phyloP scores from a whole-genome alignment of 1,284 basidiomycete genomes.

The Leccinum holopus region DNA sequence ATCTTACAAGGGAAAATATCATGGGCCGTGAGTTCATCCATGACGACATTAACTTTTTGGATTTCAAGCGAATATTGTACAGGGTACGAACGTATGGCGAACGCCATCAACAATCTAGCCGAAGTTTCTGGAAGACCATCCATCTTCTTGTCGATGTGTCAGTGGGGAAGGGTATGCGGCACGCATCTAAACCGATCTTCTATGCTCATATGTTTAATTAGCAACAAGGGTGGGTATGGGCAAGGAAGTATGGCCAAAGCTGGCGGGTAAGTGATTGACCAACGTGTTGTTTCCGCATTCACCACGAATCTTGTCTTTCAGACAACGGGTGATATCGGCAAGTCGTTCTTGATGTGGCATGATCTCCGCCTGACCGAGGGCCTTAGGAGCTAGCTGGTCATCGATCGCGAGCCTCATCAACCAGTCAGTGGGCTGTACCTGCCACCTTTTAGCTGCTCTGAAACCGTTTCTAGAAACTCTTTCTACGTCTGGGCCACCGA shows the following conservation, averaged over 20 bases:
- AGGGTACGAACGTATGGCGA: slow-evolving; percentile 55
- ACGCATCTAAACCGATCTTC: slow-evolving; percentile 1
- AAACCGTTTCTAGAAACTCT: slow-evolving; percentile 37
- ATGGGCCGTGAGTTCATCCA: slow-evolving; percentile 49
- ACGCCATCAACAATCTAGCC: slow-evolving; percentile 48
- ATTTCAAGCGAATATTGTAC: not conserved
- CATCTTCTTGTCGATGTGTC: slow-evolving; percentile 51
- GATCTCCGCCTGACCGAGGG: slow-evolving; percentile 6
- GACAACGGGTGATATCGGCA: slow-evolving; percentile 57
- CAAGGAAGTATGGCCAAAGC: slow-evolving; percentile 48
- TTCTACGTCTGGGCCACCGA: slow-evolving; percentile 44
- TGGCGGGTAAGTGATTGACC: slow-evolving; percentile 49
- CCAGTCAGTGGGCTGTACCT: slow-evolving; percentile 22
- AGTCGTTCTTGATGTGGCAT: not conserved
- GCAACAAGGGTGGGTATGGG: slow-evolving; percentile 63
- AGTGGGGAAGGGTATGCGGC: slow-evolving; percentile 53
- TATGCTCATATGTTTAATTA: slow-evolving; percentile 24
- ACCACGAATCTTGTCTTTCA: slow-evolving; percentile 22
- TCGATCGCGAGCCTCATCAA: slow-evolving; percentile 41
- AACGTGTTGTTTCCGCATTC: not conserved
- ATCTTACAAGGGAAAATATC: slow-evolving; percentile 51
- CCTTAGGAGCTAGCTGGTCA: slow-evolving; percentile 33
- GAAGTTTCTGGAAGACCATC: slow-evolving; percentile 44
- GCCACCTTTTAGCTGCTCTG: not conserved
- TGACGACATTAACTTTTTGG: not conserved